Conservation (phyloP, 2,329 filamentous ascomycete species). For the Cladophialophora bantiana region DNA sequence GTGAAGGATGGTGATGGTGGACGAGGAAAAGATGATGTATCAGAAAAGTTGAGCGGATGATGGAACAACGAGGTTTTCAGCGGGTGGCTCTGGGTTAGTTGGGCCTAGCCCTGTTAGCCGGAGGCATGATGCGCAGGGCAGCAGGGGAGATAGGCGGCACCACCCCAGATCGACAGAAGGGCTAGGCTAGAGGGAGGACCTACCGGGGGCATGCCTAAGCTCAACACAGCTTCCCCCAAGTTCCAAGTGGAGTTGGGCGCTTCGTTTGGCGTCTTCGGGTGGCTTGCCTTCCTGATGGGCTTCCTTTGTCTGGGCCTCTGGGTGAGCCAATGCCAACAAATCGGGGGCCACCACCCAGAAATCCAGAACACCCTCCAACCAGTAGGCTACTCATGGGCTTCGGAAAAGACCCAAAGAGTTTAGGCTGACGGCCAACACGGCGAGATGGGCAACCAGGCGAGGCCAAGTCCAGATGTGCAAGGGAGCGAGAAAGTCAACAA, state of each 20-base stretch:
- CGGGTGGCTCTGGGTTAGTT: slow-evolving; percentile 4
- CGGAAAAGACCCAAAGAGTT: slow-evolving; percentile 1
- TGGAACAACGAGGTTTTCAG: slow-evolving; percentile 1
- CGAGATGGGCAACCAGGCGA: background rate
- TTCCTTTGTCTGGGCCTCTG: background rate
- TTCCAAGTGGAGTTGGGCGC: background rate
- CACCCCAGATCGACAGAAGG: slow-evolving; percentile 8
- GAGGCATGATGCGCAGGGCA: slow-evolving; percentile 1
- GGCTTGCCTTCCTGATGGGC: slow-evolving; percentile 4
- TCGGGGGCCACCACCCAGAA: background rate
- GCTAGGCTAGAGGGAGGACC: background rate
- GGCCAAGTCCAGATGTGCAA: background rate
- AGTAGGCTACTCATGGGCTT: background rate
- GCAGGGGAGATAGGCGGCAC: slow-evolving; percentile 4
- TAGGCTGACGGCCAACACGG: background rate
- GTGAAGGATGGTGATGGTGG: slow-evolving; percentile 12
- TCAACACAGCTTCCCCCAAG: background rate
- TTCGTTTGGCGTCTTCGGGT: slow-evolving; percentile 7
- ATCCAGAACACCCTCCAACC: background rate
- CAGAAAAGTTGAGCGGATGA: slow-evolving; percentile 26
- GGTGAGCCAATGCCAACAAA: background rate
- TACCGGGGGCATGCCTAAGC: slow-evolving; percentile 4
- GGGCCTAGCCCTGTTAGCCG: background rate
- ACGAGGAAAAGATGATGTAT: slow-evolving; percentile 33
- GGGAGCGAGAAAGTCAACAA: background rate